Base-by-base conservation (phyloP, 2,329 filamentous ascomycete genomes). In the Pseudopithomyces maydicus region DNA sequence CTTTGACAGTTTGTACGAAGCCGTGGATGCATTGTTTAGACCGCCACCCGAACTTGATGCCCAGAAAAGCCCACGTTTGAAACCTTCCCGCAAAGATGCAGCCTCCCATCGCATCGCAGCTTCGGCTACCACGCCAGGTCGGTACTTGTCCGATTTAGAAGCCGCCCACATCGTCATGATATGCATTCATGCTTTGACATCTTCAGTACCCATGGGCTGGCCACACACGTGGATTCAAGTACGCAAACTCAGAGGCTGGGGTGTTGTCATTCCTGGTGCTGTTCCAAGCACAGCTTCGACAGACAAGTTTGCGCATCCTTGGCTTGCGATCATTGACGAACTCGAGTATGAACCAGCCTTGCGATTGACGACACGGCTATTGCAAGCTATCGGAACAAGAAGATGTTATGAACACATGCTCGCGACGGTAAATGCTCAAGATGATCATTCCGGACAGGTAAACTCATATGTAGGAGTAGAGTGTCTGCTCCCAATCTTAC, bases 261-360 rank as follows among this genome's bases (percentile, higher is more conserved):
- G 81, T 58, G 59, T 73, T 12, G 61, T 73, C 19, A 44, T 72
- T 19, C 71, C 72, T 1, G 56, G 61, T 26, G 54, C 59, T 11
- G 53, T 63, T 23, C 57, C 62, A 8, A 43, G 63, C 6, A 54
- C 53, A 17, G 56, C 63, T 20, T 36, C 19, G 22, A 55, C 52
- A 1, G 61, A 74, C 69, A 17, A 66, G 57, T 61, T 66, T 68
- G 48, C 47, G 10, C 58, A 74, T 41, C 67, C 70, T 67, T 58
- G 79, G 51, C 52, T 75, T 20, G 61, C 65, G 10, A 74, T 76
- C 26, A 68, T 71, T 20, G 74, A 84, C 62, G 76, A 74, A 36
- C 69, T 84, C 14, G 82, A 84, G 57, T 79, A 84, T 66, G 81
- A 83, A 38, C 74, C 81, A 23, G 82, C 81, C 17, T 65, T 84